These are phyloP conservation scores for Mortierella sp. DNA, from an alignment of 371 early-diverging fungal species.

Conservation along the genomic window DNA sequence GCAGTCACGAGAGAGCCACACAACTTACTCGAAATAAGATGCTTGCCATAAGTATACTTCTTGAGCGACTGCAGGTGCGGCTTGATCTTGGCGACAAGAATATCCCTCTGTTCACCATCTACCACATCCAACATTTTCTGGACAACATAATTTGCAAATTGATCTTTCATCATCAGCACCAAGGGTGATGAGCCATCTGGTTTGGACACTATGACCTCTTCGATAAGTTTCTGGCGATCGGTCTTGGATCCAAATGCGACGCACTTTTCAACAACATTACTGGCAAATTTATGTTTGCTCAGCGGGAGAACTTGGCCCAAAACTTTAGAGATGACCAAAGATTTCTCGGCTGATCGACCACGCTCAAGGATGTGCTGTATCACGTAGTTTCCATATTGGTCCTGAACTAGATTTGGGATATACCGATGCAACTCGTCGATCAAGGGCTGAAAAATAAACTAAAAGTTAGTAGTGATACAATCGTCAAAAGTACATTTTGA, in stretches of 20 bases:
- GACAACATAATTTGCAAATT: constrained; percentile 99
- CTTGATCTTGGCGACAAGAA: constrained; percentile 87
- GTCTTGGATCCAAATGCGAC: constrained; percentile 60
- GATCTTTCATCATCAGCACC: constrained; percentile 98
- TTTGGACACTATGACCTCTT: constrained; percentile 76
- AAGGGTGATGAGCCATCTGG: constrained; percentile 79
- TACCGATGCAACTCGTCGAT: constrained; percentile 94
- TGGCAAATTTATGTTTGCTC: constrained; percentile 99
- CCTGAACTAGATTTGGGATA: constrained; percentile 93
- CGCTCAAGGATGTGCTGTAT: constrained; percentile 99
- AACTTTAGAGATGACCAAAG: constrained; percentile 89
- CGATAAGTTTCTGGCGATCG: constrained; percentile 77
- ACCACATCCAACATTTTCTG: constrained; percentile 99
- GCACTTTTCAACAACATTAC: constrained; percentile 89
- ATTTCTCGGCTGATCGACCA: constrained; percentile 88
- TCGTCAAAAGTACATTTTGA: not conserved
- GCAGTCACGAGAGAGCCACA: constrained; percentile 3
- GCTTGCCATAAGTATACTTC: constrained; percentile 98
- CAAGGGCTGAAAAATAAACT: constrained; percentile 67
- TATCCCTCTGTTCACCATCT: constrained; percentile 88
- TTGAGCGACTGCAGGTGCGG: constrained; percentile 92
- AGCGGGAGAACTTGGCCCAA: constrained; percentile 90
- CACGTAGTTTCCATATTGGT: constrained; percentile 99
- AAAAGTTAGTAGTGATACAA: not conserved
- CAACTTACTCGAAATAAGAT: constrained; percentile 74